Percentiles rank a stretch among this genome's conserved stretches.
Evolutionary conservation across 768 basidiomycete species (phyloP).

Genomic region (Epithele typhae): DNA sequence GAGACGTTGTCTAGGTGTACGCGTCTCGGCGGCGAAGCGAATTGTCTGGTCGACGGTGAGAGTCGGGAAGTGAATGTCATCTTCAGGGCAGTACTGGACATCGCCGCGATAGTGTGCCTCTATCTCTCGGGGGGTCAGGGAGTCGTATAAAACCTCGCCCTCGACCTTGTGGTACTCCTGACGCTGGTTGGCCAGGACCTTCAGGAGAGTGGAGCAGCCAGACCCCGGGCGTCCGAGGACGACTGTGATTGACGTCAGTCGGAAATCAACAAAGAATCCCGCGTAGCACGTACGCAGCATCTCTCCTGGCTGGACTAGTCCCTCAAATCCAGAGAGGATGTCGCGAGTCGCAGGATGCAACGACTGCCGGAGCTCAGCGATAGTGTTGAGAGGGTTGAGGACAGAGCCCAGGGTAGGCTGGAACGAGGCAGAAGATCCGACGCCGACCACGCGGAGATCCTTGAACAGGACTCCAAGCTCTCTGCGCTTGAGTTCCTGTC

Average conservation of each 20-base stretch:
- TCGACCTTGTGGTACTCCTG: conserved; percentile 61
- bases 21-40: conserved; percentile 62
- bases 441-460: conserved; percentile 54
- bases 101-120: conserved; percentile 69
- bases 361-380: conserved; percentile 37
- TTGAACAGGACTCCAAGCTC: conserved; percentile 61
- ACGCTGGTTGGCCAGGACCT: conserved; percentile 75
- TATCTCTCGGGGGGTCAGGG: conserved; percentile 63
- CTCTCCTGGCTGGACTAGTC: conserved; percentile 56
- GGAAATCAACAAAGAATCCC: too few relatives aligned
- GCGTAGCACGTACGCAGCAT: conserved; percentile 61
- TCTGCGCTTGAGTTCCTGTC: conserved; percentile 44
- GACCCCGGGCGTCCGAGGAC: conserved; percentile 84
- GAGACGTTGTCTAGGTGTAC: conserved; percentile 56
- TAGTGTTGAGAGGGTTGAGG: conserved; percentile 47
- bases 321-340: conserved; percentile 51
- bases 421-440: conserved; percentile 50
- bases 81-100: conserved; percentile 77
- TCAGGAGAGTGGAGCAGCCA: conserved; percentile 82
- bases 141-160: conserved; percentile 74
- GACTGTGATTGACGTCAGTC: conserved; percentile 39
- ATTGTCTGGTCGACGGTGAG: conserved; percentile 79
- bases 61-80: conserved; percentile 83
- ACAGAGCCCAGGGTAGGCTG: conserved; percentile 59
- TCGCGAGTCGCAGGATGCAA: conserved; percentile 60